Percentiles rank a stretch among this genome's conserved stretches.
phyloP scores from a whole-genome alignment of 2,329 filamentous ascomycete species.

The Aspergillus fructus region DNA sequence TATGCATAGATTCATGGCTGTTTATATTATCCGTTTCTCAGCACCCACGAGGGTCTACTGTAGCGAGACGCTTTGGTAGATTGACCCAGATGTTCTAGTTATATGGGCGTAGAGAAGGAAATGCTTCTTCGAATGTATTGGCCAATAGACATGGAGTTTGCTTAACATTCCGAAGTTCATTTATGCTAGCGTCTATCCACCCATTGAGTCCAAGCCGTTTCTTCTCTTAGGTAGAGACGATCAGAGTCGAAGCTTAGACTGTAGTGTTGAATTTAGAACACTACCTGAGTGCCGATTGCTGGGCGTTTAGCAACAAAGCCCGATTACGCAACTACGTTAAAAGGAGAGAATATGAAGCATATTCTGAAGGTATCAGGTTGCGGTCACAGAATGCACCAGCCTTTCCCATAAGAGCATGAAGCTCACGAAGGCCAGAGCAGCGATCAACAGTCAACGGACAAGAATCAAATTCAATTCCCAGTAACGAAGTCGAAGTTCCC shows the following conservation, averaged over 20 bases:
- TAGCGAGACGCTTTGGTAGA: too few relatives aligned
- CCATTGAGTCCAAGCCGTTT: neutral
- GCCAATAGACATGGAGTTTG: too few relatives aligned
- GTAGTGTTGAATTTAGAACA: neutral
- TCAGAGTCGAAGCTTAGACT: neutral
- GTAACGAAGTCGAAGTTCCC: conserved; percentile 14
- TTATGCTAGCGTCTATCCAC: too few relatives aligned
- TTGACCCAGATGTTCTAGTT: neutral
- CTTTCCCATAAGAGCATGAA: neutral
- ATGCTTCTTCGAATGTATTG: too few relatives aligned
- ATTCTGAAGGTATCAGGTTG: neutral
- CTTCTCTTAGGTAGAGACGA: neutral
- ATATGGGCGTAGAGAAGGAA: neutral
- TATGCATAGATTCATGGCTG: conserved; percentile 5
- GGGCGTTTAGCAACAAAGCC: neutral
- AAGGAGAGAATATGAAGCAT: neutral
- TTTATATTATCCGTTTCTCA: neutral
- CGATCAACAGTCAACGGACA: neutral
- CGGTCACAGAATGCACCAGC: neutral
- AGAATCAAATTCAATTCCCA: conserved; percentile 7
- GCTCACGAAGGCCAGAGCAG: neutral
- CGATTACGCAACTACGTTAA: neutral
- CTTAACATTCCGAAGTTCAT: too few relatives aligned
- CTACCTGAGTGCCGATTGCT: neutral
- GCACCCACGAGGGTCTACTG: neutral